Conservation (phyloP, 1,139 yeast species). For the Wickerhamomyces sp. region DNA sequence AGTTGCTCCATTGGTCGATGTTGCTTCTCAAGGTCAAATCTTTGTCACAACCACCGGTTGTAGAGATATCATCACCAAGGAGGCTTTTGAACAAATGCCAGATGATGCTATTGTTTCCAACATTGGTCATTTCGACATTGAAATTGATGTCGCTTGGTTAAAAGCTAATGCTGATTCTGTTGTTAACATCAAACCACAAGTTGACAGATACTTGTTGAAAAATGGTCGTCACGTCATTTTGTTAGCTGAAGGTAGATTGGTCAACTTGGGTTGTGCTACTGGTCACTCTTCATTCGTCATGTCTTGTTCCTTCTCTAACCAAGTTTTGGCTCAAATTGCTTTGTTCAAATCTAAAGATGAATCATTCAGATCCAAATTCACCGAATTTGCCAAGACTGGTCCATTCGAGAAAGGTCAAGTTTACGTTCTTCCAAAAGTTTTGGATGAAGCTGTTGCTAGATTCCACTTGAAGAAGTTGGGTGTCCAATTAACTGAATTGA, state of each 20-base stretch:
- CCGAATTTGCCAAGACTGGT: conserved; percentile 92
- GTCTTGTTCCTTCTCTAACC: conserved; percentile 99
- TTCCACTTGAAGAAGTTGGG: conserved; percentile 96
- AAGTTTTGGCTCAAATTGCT: conserved; percentile 99
- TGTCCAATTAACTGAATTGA: conserved; percentile 77
- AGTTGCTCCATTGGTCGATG: conserved; percentile 95
- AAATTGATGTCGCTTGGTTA: conserved; percentile 98
- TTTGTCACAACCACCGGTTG: conserved; percentile 99
- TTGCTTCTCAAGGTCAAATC: conserved; percentile 90
- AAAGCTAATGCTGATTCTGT: conserved; percentile 86
- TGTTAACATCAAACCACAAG: conserved; percentile 98
- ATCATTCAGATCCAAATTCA: conserved; percentile 73
- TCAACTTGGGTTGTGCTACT: conserved; percentile 99
- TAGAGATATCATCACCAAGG: conserved; percentile 93
- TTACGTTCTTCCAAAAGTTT: conserved; percentile 95
- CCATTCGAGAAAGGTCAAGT: conserved; percentile 83
- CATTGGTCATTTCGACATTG: conserved; percentile 99
- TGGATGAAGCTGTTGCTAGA: conserved; percentile 98
- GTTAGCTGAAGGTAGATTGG: conserved; percentile 99
- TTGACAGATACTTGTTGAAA: conserved; percentile 91
- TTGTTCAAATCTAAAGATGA: conserved; percentile 86
- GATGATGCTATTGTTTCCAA: conserved; percentile 99
- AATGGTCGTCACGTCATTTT: conserved; percentile 93
- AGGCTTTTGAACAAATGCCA: conserved; percentile 90
- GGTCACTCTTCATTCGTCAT: conserved; percentile 99